Percentiles rank a stretch among this genome's conserved stretches.
Evolutionary conservation across 345 rosid genomes (phyloP).

Genomic region (Eucalyptus paniculata): DNA sequence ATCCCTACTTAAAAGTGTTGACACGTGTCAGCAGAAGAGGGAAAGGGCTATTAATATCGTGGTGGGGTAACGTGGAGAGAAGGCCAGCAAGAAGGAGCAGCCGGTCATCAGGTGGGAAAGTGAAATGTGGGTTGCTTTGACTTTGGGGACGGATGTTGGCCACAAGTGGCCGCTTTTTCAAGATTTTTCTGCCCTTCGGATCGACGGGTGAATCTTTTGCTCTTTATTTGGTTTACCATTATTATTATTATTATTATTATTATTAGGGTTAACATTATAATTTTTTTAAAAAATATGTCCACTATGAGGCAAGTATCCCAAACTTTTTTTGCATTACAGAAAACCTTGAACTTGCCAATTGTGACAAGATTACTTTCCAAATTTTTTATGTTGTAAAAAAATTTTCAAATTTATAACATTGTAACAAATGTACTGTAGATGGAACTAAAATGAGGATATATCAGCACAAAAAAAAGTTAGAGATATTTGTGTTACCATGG

Average conservation of each 20-base stretch:
- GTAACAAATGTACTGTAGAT: too few relatives aligned
- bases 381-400: too few relatives aligned
- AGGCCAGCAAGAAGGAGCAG: neutral
- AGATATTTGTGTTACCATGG: too few relatives aligned
- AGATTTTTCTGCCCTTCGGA: too few relatives aligned
- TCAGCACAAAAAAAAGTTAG: too few relatives aligned
- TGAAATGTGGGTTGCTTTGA: neutral
- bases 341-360: neutral
- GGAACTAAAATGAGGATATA: neutral
- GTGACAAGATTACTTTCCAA: neutral
- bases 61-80: neutral
- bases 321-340: too few relatives aligned
- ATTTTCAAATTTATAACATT: fast-evolving
- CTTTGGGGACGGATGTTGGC: neutral
- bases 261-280: too few relatives aligned
- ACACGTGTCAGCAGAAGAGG: neutral
- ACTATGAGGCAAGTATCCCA: too few relatives aligned
- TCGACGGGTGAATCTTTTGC: neutral
- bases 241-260: too few relatives aligned
- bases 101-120: neutral
- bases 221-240: neutral
- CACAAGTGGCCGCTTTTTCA: neutral
- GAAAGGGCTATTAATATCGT: neutral
- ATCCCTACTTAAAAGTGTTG: neutral
- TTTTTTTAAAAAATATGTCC: neutral